A percentile compares a stretch with the other conserved stretches of the same genome.
These are phyloP conservation scores for Crithidia fasciculata DNA, from an alignment of 208 protist species.

Conservation along the genomic window DNA sequence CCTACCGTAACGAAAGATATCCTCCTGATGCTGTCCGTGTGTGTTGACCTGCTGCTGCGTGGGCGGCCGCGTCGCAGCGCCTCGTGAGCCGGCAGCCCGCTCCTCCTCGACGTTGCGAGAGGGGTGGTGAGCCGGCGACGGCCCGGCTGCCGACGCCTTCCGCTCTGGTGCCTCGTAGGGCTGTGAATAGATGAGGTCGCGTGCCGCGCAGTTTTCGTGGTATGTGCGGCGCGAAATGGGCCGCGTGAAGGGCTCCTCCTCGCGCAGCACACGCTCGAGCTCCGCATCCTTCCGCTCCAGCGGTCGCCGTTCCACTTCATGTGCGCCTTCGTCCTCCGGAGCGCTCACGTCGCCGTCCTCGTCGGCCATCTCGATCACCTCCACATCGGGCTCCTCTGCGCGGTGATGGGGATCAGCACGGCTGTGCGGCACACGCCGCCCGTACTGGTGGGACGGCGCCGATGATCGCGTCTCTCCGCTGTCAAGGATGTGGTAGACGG, in stretches of 20 bases:
- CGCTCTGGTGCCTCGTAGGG: slow-evolving; percentile 24
- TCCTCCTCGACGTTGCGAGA: neutral
- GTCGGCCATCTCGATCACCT: slow-evolving; percentile 52
- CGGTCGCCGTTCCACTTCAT: slow-evolving; percentile 9
- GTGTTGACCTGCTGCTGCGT: neutral
- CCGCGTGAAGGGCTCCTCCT: slow-evolving; percentile 70
- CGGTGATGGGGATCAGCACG: neutral
- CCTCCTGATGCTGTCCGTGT: slow-evolving; percentile 2
- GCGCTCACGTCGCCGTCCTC: slow-evolving; percentile 1
- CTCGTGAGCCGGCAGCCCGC: neutral
- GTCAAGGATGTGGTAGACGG: slow-evolving; percentile 47
- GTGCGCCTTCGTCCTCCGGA: neutral
- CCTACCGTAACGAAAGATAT: slow-evolving; percentile 36
- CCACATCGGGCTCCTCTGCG: slow-evolving; percentile 49
- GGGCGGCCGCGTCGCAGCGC: neutral
- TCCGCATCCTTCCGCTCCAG: slow-evolving; percentile 46
- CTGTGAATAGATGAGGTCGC: slow-evolving; percentile 76
- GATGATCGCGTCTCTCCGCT: neutral
- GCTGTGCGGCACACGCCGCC: neutral
- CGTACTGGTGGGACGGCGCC: slow-evolving; percentile 2
- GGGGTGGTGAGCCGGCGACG: neutral
- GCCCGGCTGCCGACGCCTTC: neutral
- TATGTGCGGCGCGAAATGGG: slow-evolving; percentile 58
- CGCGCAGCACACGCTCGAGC: slow-evolving; percentile 55
- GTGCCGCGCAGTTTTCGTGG: slow-evolving; percentile 60